Evolutionary conservation across 2,329 filamentous ascomycete species (phyloP).

Genomic region (Microdochium bolleyi): DNA sequence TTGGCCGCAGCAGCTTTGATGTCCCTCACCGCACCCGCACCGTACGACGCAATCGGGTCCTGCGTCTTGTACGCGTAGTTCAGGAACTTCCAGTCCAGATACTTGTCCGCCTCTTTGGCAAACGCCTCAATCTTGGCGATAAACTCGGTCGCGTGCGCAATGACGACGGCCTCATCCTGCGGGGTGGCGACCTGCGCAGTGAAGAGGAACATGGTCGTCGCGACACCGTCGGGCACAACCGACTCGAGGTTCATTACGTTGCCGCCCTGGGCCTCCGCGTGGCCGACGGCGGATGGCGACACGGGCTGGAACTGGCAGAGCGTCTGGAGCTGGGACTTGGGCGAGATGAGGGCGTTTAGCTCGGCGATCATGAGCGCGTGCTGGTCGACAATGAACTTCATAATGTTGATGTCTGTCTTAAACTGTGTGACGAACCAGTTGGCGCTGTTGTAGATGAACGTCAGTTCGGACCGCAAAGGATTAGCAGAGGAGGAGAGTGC

Average conservation of each 20-base stretch:
- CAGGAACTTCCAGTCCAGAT: constrained; percentile 19
- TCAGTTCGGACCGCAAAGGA: constrained; percentile 2
- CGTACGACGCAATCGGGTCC: constrained; percentile 25
- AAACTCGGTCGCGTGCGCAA: constrained; percentile 15
- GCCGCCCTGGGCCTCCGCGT: constrained; percentile 14
- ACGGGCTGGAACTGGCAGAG: constrained; percentile 24
- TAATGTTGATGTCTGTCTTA: constrained; percentile 16
- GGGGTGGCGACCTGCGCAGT: constrained; percentile 29
- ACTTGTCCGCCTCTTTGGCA: constrained; percentile 1
- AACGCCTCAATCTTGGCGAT: constrained; percentile 5
- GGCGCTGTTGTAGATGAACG: constrained; percentile 6
- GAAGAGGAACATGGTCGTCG: constrained; percentile 24
- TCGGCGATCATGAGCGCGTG: constrained; percentile 16
- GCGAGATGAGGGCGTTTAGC: constrained; percentile 15
- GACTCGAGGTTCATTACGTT: constrained; percentile 23
- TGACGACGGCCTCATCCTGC: constrained; percentile 22
- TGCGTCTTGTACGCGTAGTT: constrained; percentile 32
- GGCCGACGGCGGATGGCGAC: constrained; percentile 15
- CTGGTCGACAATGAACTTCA: constrained; percentile 20
- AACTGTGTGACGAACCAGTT: constrained; percentile 24
- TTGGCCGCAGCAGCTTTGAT: constrained; percentile 16
- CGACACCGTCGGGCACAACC: constrained; percentile 24
- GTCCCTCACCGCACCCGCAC: constrained; percentile 20
- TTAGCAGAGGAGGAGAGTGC: neutral
- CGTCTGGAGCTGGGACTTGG: constrained; percentile 14